Evolutionary conservation across 2,329 filamentous ascomycete genomes (phyloP).

Genomic region (Xylariaceae sp.): DNA sequence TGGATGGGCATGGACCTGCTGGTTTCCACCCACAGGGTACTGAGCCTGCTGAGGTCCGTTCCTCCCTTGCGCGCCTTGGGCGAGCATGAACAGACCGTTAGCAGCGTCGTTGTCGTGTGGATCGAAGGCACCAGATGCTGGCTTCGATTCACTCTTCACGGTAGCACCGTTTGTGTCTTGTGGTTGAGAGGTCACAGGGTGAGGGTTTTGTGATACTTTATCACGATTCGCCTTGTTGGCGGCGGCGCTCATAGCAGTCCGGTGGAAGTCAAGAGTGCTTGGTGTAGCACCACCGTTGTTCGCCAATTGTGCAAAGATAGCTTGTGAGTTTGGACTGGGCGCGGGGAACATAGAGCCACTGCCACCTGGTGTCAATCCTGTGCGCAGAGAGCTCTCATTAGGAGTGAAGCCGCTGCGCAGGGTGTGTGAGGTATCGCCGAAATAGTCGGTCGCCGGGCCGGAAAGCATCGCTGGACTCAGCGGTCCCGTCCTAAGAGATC

Average conservation of each 20-base stretch:
- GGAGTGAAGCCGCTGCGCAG: constrained; percentile 86
- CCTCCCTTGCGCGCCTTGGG: constrained; percentile 57
- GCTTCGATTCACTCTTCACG: constrained; percentile 48
- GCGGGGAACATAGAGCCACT: constrained; percentile 97
- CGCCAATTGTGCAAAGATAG: constrained; percentile 73
- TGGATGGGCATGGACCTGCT: constrained; percentile 49
- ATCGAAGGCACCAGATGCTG: constrained; percentile 65
- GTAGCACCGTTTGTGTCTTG: constrained; percentile 45
- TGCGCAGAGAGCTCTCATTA: constrained; percentile 90
- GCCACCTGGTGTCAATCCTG: constrained; percentile 88
- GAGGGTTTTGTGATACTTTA: constrained; percentile 33
- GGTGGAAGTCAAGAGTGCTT: constrained; percentile 88
- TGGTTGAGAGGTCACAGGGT: constrained; percentile 48
- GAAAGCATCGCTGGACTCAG: constrained; percentile 96
- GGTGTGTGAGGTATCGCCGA: constrained; percentile 68
- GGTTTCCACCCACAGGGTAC: constrained; percentile 43
- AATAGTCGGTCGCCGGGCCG: constrained; percentile 82
- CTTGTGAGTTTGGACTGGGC: constrained; percentile 81
- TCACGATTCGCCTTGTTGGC: constrained; percentile 56
- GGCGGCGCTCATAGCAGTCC: constrained; percentile 79
- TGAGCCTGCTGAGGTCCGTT: constrained; percentile 53
- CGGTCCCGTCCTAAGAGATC: constrained; percentile 85
- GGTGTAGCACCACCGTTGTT: constrained; percentile 77
- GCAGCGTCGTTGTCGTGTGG: constrained; percentile 93
- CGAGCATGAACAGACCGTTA: constrained; percentile 88